Percentiles rank a stretch among this genome's conserved stretches.
These are phyloP conservation scores for Rhizopogon sp. DNA, from an alignment of 768 basidiomycete species.

Conservation along the genomic window DNA sequence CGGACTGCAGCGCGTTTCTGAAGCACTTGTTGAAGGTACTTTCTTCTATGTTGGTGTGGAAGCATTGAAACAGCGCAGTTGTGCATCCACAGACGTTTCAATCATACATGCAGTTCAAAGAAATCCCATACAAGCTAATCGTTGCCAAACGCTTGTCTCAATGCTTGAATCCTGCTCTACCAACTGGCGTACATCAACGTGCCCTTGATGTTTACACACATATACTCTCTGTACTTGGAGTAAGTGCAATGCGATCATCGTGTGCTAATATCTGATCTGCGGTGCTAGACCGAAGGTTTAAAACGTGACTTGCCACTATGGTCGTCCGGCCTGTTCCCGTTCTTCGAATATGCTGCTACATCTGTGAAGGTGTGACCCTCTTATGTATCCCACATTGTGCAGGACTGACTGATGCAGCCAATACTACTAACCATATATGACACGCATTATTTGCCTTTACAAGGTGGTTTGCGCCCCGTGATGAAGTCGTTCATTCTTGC, in stretches of 20 bases:
- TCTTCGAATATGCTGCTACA: slow-evolving; percentile 99
- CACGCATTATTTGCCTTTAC: slow-evolving; percentile 84
- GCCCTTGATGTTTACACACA: slow-evolving; percentile 94
- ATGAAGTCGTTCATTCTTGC: slow-evolving; percentile 95
- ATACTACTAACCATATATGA: slow-evolving; percentile 89
- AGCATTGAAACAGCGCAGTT: slow-evolving; percentile 1
- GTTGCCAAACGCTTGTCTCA: slow-evolving; percentile 95
- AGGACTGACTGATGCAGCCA: slow-evolving; percentile 44
- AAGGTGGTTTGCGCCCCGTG: slow-evolving; percentile 74
- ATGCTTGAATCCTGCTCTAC: slow-evolving; percentile 96
- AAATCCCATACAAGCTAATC: slow-evolving; percentile 91
- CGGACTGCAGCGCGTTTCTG: slow-evolving; percentile 96
- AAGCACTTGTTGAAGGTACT: slow-evolving; percentile 87
- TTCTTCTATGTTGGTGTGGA: background rate
- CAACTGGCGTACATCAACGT: slow-evolving; percentile 94
- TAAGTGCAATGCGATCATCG: slow-evolving; percentile 33
- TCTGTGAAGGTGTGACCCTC: slow-evolving; percentile 73
- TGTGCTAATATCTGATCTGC: slow-evolving; percentile 5
- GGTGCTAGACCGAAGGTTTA: slow-evolving; percentile 73
- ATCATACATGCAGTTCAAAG: slow-evolving; percentile 89
- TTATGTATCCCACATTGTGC: slow-evolving; percentile 3
- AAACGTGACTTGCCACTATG: slow-evolving; percentile 84
- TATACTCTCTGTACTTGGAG: slow-evolving; percentile 87
- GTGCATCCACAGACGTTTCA: slow-evolving; percentile 71
- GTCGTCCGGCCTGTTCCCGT: slow-evolving; percentile 95